Conservation (phyloP, 176 grass and related monocot genomes). For the Oryza glaberrima region DNA sequence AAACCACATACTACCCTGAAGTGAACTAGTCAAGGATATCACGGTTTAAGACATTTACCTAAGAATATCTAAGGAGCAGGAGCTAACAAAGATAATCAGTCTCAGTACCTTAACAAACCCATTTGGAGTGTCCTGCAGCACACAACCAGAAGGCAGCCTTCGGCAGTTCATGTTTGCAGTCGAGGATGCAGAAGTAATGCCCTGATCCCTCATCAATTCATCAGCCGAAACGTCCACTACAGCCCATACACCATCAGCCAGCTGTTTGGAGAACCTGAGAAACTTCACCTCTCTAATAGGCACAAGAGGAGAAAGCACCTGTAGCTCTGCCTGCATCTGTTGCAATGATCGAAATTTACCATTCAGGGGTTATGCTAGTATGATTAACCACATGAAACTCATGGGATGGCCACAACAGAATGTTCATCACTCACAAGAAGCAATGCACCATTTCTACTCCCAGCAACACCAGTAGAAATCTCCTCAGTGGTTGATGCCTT, state of each 20-base stretch:
- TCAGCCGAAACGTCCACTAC: conserved; percentile 92
- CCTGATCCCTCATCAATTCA: conserved; percentile 56
- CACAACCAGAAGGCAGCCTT: conserved; percentile 84
- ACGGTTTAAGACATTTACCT: neutral
- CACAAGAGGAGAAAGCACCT: conserved; percentile 84
- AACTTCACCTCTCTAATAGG: conserved; percentile 74
- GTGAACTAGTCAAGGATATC: neutral
- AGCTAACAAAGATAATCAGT: neutral
- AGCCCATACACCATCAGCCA: conserved; percentile 73
- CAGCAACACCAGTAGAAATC: conserved; percentile 63
- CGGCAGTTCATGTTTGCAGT: conserved; percentile 58
- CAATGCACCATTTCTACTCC: conserved; percentile 83
- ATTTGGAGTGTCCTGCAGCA: conserved; percentile 75
- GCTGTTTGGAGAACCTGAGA: conserved; percentile 84
- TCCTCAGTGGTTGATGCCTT: conserved; percentile 63
- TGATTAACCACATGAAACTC: conserved; percentile 1
- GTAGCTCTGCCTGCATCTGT: conserved; percentile 93
- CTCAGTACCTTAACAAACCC: conserved; percentile 79
- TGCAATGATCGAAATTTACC: conserved; percentile 30
- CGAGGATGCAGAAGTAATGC: conserved; percentile 28
- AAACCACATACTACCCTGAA: neutral
- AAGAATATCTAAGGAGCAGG: neutral
- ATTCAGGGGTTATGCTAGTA: neutral
- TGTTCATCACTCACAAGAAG: conserved; percentile 76
- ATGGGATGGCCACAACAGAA: neutral